phyloP scores from a whole-genome alignment of 2,329 filamentous ascomycete species.

The Bipolaris oryzae region DNA sequence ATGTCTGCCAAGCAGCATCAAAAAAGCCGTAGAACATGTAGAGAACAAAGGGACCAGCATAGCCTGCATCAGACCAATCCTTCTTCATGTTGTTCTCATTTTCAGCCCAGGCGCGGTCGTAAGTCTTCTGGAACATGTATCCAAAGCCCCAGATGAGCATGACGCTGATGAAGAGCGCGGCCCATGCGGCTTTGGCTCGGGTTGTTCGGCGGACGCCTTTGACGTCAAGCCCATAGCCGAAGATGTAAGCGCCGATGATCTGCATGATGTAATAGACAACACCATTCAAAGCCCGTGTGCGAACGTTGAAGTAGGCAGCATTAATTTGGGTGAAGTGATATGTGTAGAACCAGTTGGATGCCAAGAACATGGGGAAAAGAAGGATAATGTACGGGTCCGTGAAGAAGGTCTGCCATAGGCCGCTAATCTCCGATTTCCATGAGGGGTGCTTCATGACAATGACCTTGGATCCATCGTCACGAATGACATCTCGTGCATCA shows the following conservation, averaged over 20 bases:
- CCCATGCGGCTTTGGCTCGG: conserved; percentile 70
- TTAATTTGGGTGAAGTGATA: conserved; percentile 82
- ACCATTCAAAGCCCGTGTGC: conserved; percentile 77
- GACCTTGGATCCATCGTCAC: conserved; percentile 76
- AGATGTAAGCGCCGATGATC: conserved; percentile 75
- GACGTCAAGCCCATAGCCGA: conserved; percentile 73
- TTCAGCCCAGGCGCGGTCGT: conserved; percentile 53
- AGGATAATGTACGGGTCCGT: conserved; percentile 74
- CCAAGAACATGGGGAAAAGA: conserved; percentile 82
- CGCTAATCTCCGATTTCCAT: conserved; percentile 78
- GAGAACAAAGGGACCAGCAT: conserved; percentile 80
- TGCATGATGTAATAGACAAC: conserved; percentile 80
- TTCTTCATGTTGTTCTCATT: conserved; percentile 44
- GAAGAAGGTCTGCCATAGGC: conserved; percentile 74
- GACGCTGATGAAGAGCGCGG: conserved; percentile 69
- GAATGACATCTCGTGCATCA: conserved; percentile 74
- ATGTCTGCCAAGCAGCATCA: conserved; percentile 89
- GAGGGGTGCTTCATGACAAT: conserved; percentile 91
- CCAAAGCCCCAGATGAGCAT: conserved; percentile 84
- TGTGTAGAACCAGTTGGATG: conserved; percentile 80
- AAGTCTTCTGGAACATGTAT: conserved; percentile 73
- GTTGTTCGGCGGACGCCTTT: conserved; percentile 64
- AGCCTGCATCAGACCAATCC: conserved; percentile 73
- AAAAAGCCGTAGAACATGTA: conserved; percentile 92
- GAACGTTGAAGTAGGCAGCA: conserved; percentile 71